Percentiles rank a stretch among this genome's conserved stretches.
Conservation (phyloP, 192 early-diverging fungal genomes). For the Coemansia sp. region DNA sequence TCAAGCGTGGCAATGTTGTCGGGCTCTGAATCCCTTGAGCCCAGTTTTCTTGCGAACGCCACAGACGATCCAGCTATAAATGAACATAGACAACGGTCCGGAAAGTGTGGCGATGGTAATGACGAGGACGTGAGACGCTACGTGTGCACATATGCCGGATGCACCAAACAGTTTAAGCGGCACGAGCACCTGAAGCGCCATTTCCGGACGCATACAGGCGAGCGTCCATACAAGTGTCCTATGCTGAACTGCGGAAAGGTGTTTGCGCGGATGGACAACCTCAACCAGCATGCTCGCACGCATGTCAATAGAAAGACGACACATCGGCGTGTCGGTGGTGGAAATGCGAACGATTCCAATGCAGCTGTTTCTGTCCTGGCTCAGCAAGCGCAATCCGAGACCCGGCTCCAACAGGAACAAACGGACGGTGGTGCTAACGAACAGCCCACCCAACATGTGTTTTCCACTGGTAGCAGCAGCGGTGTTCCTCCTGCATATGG, state of each 20-base stretch:
- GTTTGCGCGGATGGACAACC: slow-evolving; percentile 75
- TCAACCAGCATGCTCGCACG: slow-evolving; percentile 65
- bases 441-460: not conserved
- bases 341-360: slow-evolving; percentile 3
- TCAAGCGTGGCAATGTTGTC: not conserved
- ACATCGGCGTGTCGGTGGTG: slow-evolving; percentile 8
- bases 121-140: slow-evolving; percentile 30
- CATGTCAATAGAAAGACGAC: slow-evolving; percentile 54
- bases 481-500: not conserved
- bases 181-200: slow-evolving; percentile 77
- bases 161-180: slow-evolving; percentile 69
- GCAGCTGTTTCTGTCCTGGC: not conserved
- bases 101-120: slow-evolving; percentile 10
- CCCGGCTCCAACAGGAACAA: not conserved
- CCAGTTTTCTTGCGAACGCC: not conserved
- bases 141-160: slow-evolving; percentile 50
- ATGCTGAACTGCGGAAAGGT: slow-evolving; percentile 67
- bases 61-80: not conserved
- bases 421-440: not conserved
- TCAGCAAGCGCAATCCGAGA: not conserved
- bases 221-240: slow-evolving; percentile 69
- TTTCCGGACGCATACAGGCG: slow-evolving; percentile 74
- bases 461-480: not conserved
- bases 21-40: not conserved
- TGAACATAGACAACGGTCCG: not conserved